A percentile compares a stretch with the other conserved stretches of the same genome.
These are phyloP conservation scores for Boletus sensibilis DNA, from an alignment of 768 basidiomycete genomes.

Conservation along the genomic window DNA sequence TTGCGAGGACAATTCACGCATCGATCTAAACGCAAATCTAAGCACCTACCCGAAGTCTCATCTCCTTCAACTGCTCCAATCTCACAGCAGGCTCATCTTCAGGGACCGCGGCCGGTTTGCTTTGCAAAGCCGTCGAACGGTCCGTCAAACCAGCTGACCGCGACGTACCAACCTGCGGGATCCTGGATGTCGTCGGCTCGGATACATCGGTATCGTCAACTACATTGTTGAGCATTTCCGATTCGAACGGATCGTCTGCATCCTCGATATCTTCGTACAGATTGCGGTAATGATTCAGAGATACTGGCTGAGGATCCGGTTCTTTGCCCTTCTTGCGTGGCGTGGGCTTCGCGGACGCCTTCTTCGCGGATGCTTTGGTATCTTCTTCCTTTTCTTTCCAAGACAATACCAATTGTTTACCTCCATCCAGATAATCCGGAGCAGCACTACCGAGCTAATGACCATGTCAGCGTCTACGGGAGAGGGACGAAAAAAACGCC, in stretches of 20 bases:
- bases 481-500: neutral
- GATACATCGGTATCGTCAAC: neutral
- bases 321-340: slow-evolving; percentile 24
- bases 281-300: neutral
- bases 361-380: slow-evolving; percentile 11
- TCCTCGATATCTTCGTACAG: slow-evolving; percentile 34
- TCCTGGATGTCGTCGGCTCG: slow-evolving; percentile 7
- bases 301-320: neutral
- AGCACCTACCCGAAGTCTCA: slow-evolving; percentile 19
- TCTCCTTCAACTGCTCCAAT: slow-evolving; percentile 19
- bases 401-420: slow-evolving; percentile 21
- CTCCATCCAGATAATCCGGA: slow-evolving; percentile 19
- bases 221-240: slow-evolving; percentile 14
- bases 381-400: slow-evolving; percentile 28
- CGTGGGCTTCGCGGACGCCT: neutral
- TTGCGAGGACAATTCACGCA: neutral
- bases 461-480: neutral
- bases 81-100: slow-evolving; percentile 14
- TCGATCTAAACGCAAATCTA: neutral
- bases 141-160: neutral
- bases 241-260: slow-evolving; percentile 21
- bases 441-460: slow-evolving; percentile 21
- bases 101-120: neutral
- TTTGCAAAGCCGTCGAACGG: neutral
- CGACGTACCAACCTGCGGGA: slow-evolving; percentile 13